phyloP scores from a whole-genome alignment of 192 early-diverging fungal genomes.

The Linnemannia hyalina region DNA sequence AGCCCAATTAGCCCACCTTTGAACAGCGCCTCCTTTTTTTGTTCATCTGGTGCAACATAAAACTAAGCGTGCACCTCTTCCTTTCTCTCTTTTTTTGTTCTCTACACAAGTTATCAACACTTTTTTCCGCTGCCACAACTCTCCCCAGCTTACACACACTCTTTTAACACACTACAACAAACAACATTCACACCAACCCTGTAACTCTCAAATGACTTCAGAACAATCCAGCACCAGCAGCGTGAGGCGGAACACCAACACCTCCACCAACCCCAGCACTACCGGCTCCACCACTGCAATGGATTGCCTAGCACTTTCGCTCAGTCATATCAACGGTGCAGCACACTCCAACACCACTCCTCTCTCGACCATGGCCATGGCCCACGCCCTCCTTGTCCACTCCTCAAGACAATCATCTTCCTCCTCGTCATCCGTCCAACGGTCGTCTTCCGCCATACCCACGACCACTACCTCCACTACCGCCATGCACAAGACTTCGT shows the following conservation, averaged over 20 bases:
- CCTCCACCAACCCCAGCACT: not conserved
- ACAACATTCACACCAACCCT: not conserved
- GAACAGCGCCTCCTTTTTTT: no score
- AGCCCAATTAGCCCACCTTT: no score
- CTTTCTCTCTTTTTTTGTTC: not conserved
- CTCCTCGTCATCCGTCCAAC: not conserved
- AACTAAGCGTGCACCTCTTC: not conserved
- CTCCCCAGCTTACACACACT: not conserved
- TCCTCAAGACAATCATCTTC: not conserved
- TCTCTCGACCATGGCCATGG: constrained; percentile 1
- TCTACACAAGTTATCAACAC: no score
- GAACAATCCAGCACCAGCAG: not conserved
- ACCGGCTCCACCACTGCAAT: not conserved
- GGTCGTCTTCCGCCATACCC: not conserved
- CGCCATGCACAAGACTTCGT: not conserved
- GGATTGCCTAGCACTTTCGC: not conserved
- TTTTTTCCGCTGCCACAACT: not conserved
- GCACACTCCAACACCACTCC: not conserved
- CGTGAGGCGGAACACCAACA: not conserved
- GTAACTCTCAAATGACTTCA: not conserved
- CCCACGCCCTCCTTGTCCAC: not conserved
- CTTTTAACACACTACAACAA: not conserved
- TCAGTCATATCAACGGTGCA: not conserved
- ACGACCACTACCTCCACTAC: not conserved
- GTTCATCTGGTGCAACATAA: not conserved